These are phyloP conservation scores for Fusarium nisikadoi DNA, from an alignment of 2,329 filamentous ascomycete species.

Conservation along the genomic window DNA sequence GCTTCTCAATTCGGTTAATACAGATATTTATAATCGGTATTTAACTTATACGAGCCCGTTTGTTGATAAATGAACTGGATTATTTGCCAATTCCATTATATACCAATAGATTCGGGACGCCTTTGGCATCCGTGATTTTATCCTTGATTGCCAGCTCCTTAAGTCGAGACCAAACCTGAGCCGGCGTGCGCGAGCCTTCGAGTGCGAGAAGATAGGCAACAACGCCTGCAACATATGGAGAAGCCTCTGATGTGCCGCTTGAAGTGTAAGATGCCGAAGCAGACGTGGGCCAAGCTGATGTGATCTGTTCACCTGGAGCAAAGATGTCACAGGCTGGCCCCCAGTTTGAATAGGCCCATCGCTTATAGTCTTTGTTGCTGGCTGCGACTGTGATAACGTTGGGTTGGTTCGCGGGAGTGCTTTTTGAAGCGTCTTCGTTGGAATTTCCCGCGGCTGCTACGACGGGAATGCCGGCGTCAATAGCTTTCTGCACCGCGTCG, in stretches of 20 bases:
- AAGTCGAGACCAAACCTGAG: slow-evolving; percentile 6
- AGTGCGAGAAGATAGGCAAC: slow-evolving; percentile 34
- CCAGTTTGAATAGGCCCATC: slow-evolving; percentile 58
- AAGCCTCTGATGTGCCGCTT: slow-evolving; percentile 33
- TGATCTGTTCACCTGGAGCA: slow-evolving; percentile 6
- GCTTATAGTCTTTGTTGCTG: slow-evolving; percentile 47
- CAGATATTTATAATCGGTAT: slow-evolving; percentile 20
- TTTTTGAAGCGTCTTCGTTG: slow-evolving; percentile 1
- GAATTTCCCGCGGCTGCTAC: slow-evolving; percentile 48
- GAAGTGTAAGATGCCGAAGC: not conserved
- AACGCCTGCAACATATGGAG: slow-evolving; percentile 38
- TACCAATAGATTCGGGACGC: slow-evolving; percentile 21
- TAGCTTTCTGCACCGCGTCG: slow-evolving; percentile 29
- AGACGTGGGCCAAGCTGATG: slow-evolving; percentile 44
- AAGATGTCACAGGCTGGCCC: slow-evolving; percentile 39
- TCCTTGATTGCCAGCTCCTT: slow-evolving; percentile 21
- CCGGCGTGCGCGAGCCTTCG: slow-evolving; percentile 20
- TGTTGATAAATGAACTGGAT: too few species aligned
- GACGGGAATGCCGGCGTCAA: slow-evolving; percentile 48
- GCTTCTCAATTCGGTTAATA: not conserved
- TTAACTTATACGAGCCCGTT: fast-evolving
- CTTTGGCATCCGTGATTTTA: slow-evolving; percentile 15
- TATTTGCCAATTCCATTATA: slow-evolving; percentile 32
- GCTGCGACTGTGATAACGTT: slow-evolving; percentile 43
- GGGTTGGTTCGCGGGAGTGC: slow-evolving; percentile 31